A percentile compares a stretch with the other conserved stretches of the same genome.
phyloP scores from a whole-genome alignment of 2,329 filamentous ascomycete species.

The Helotiales sp. region DNA sequence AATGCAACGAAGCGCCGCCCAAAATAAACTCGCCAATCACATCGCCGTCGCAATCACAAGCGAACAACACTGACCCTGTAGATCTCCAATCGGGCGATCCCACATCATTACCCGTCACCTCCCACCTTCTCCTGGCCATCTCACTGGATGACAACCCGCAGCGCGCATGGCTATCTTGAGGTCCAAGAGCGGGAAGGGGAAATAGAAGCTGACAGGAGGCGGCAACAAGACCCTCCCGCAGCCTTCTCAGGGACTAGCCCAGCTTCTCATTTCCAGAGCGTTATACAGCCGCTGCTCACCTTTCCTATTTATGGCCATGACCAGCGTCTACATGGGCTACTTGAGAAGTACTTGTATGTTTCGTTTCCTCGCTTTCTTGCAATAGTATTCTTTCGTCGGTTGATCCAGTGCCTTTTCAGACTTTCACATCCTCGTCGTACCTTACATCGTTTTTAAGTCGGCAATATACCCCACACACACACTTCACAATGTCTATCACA shows the following conservation, averaged over 20 bases:
- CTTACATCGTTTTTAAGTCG: constrained; percentile 8
- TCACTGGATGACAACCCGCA: constrained; percentile 20
- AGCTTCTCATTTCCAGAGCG: background rate
- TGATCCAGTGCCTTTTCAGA: constrained; percentile 26
- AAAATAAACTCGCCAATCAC: constrained; percentile 26
- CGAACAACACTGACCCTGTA: constrained; percentile 3
- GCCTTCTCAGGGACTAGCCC: constrained; percentile 8
- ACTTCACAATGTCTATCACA: constrained; percentile 19
- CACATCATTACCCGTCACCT: constrained; percentile 11
- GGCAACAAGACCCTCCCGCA: constrained; percentile 29
- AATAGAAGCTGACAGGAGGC: constrained; percentile 35
- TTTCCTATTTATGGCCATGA: constrained; percentile 38
- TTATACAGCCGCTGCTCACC: background rate
- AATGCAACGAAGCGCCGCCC: constrained; percentile 30
- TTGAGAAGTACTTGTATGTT: constrained; percentile 42
- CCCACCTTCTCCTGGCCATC: constrained; percentile 4
- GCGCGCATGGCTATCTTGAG: constrained; percentile 25
- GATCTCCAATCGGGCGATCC: constrained; percentile 1
- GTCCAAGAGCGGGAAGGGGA: constrained; percentile 11
- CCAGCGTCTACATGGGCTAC: constrained; percentile 34
- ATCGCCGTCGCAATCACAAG: constrained; percentile 10
- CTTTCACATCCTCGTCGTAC: constrained; percentile 16
- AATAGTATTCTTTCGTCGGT: constrained; percentile 20
- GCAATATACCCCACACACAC: background rate
- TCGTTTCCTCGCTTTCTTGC: constrained; percentile 31